Percentiles rank a stretch among this genome's conserved stretches.
Conservation (phyloP, 2,329 filamentous ascomycete species). For the Fusarium sp. region DNA sequence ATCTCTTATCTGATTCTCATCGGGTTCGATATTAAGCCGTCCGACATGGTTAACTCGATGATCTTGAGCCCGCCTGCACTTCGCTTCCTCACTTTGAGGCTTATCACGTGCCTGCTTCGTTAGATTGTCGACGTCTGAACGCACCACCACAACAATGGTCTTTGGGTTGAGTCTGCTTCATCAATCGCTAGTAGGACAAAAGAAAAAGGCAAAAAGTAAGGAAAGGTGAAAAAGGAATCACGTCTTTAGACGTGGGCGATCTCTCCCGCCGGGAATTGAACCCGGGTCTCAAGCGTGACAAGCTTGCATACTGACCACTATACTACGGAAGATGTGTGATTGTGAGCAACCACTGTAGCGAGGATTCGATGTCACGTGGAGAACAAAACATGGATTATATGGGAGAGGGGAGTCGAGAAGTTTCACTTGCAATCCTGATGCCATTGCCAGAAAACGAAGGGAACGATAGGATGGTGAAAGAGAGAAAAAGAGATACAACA, state of each 20-base stretch:
- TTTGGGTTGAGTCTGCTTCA: not conserved
- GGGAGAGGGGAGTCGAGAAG: not conserved
- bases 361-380: not conserved
- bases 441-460: not conserved
- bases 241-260: not conserved
- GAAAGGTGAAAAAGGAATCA: not conserved
- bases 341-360: not conserved
- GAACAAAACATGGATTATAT: not conserved
- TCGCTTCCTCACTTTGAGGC: not conserved
- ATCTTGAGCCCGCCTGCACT: not conserved
- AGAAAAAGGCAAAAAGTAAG: not conserved
- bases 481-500: not conserved
- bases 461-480: not conserved
- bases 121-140: not conserved
- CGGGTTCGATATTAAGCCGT: not conserved
- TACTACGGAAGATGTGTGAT: not conserved
- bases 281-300: not conserved
- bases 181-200: not conserved
- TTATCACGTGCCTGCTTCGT: not conserved
- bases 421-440: not conserved
- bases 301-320: not conserved
- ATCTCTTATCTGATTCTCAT: not conserved
- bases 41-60: constrained; percentile 67
- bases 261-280: not conserved
- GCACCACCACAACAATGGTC: not conserved